A percentile compares a stretch with the other conserved stretches of the same genome.
These are phyloP conservation scores for Neospora caninum DNA, from an alignment of 169 alveolate species.

Conservation along the genomic window DNA sequence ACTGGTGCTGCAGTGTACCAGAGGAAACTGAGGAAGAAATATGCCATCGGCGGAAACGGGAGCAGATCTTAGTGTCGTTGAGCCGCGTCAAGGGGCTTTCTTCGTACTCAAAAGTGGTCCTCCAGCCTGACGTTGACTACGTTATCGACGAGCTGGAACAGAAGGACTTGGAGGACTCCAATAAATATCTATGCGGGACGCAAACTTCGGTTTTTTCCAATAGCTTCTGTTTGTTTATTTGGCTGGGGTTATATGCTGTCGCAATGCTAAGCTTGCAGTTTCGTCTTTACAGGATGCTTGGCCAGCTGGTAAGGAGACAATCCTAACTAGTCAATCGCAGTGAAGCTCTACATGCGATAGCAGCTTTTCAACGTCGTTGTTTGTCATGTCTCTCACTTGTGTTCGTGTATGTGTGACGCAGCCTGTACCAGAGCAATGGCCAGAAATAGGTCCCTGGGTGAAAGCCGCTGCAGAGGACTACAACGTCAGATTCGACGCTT, in stretches of 20 bases:
- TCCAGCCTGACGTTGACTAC: constrained; percentile 23
- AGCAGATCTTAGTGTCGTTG: not conserved
- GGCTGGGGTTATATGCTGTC: constrained; percentile 27
- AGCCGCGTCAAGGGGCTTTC: constrained; percentile 32
- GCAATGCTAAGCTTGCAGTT: not conserved
- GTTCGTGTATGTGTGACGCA: not conserved
- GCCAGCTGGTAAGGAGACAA: not conserved
- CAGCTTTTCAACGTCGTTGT: too few relatives aligned
- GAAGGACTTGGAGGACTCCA: not conserved
- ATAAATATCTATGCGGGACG: not conserved
- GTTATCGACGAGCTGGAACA: constrained; percentile 31
- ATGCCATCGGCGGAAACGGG: constrained; percentile 9
- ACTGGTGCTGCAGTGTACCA: constrained; percentile 21
- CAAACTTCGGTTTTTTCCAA: not conserved
- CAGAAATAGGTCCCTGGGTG: not conserved
- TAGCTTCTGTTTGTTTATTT: constrained; percentile 13
- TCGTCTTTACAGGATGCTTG: not conserved
- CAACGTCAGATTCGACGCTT: constrained; percentile 3
- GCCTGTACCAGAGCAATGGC: constrained; percentile 21
- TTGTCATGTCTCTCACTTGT: not conserved
- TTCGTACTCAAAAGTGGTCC: not conserved
- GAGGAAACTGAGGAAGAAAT: constrained; percentile 20
- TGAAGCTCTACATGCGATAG: too few relatives aligned
- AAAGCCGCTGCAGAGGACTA: not conserved
- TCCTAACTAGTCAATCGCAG: too few relatives aligned